phyloP scores from a whole-genome alignment of 257 asterid species.

The Eucommia ulmoides region DNA sequence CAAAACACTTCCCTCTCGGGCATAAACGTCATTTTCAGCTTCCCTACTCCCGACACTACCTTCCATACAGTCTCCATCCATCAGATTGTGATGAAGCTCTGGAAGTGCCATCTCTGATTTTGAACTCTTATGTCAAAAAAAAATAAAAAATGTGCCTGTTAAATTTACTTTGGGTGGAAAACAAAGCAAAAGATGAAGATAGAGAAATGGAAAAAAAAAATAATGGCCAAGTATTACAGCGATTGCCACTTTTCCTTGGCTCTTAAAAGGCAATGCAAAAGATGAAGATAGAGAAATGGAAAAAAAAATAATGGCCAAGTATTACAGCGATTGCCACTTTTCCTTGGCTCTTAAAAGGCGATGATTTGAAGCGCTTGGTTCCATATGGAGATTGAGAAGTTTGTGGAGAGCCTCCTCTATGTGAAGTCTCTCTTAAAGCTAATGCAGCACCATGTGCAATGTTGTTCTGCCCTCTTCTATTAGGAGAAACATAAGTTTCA shows the following conservation, averaged over 20 bases:
- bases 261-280: no score
- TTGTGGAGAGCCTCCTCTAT: constrained; percentile 87
- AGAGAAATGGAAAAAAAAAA: no score
- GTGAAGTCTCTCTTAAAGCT: constrained; percentile 84
- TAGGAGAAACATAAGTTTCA: constrained; percentile 42
- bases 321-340: constrained; percentile 61
- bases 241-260: no score
- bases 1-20: constrained; percentile 27
- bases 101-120: constrained; percentile 25
- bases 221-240: no score
- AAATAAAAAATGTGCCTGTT: constrained; percentile 1
- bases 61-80: constrained; percentile 69
- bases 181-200: no score
- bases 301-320: constrained; percentile 6
- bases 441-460: constrained; percentile 76
- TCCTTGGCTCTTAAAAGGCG: constrained; percentile 57
- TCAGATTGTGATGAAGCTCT: constrained; percentile 40
- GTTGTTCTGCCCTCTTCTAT: constrained; percentile 62
- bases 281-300: neutral
- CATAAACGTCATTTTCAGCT: constrained; percentile 55
- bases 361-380: constrained; percentile 56
- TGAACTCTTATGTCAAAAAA: constrained; percentile 15
- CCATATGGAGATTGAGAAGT: constrained; percentile 65
- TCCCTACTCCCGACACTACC: constrained; percentile 78
- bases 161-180: no score